Conservation (phyloP, 2,329 filamentous ascomycete genomes). For the Rugonectria rugulosa region DNA sequence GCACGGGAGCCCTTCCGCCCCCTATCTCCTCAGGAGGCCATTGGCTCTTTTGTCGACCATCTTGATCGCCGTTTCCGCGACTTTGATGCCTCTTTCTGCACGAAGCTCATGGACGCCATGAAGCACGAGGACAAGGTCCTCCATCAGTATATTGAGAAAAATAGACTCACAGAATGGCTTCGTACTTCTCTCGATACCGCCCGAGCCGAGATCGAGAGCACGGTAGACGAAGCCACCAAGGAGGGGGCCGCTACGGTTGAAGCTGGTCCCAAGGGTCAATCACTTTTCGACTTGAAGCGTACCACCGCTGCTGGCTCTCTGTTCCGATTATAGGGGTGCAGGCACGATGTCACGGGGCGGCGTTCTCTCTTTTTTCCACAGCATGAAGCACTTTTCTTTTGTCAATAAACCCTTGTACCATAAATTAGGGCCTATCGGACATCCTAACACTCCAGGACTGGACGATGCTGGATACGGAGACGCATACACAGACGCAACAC, state of each 20-base stretch:
- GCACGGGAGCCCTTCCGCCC: slow-evolving; percentile 53
- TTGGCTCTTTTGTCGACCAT: slow-evolving; percentile 68
- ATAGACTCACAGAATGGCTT: slow-evolving; percentile 74
- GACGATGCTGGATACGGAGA: slow-evolving; percentile 14
- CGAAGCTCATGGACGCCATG: slow-evolving; percentile 76
- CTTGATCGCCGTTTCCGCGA: slow-evolving; percentile 67
- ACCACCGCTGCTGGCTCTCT: slow-evolving; percentile 14
- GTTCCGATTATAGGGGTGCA: slow-evolving; percentile 14
- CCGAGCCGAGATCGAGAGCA: slow-evolving; percentile 43
- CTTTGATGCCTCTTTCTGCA: slow-evolving; percentile 69
- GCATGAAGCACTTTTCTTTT: slow-evolving; percentile 9
- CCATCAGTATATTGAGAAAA: slow-evolving; percentile 69
- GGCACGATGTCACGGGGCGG: slow-evolving; percentile 17
- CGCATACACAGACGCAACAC: slow-evolving; percentile 7
- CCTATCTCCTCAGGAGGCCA: slow-evolving; percentile 59
- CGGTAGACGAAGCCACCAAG: slow-evolving; percentile 43
- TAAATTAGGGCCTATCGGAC: slow-evolving; percentile 12
- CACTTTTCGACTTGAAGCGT: slow-evolving; percentile 30
- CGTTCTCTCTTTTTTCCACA: slow-evolving; percentile 15
- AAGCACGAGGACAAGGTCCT: slow-evolving; percentile 74
- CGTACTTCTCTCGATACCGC: slow-evolving; percentile 49
- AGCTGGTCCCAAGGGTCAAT: slow-evolving; percentile 22
- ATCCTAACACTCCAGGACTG: neutral
- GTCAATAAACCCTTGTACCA: slow-evolving; percentile 22
- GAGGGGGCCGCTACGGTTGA: slow-evolving; percentile 5